Evolutionary conservation across 2,329 filamentous ascomycete genomes (phyloP).

Genomic region (Tolypocladium inflatum): DNA sequence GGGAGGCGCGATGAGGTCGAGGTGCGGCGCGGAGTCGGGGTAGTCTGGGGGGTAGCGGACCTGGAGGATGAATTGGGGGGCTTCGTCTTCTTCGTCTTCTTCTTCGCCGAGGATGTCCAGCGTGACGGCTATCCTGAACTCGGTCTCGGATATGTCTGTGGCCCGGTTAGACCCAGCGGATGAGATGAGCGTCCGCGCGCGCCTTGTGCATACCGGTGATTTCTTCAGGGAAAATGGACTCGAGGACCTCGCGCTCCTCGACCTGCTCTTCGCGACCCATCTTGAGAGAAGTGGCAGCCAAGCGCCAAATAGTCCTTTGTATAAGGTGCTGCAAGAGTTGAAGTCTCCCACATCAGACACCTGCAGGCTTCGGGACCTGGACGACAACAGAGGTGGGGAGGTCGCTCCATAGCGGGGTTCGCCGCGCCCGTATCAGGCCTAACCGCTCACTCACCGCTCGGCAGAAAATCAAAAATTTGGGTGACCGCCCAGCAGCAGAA

Average conservation of each 20-base stretch:
- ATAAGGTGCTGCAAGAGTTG: background rate
- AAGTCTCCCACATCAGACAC: background rate
- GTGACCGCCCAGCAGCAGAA: background rate
- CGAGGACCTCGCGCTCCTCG: conserved; percentile 94
- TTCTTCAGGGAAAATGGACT: conserved; percentile 96
- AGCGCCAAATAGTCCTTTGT: background rate
- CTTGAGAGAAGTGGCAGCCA: background rate
- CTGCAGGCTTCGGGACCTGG: background rate
- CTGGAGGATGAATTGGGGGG: conserved; percentile 67
- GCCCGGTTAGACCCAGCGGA: background rate
- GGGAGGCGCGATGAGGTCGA: conserved; percentile 68
- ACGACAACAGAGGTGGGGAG: conserved; percentile 8
- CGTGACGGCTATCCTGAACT: conserved; percentile 78
- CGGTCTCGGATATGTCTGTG: conserved; percentile 77
- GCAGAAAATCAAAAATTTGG: conserved; percentile 18
- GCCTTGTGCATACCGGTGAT: conserved; percentile 59
- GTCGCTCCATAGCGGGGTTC: conserved; percentile 17
- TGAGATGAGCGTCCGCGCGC: background rate
- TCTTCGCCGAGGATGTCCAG: conserved; percentile 67
- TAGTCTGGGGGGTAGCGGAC: conserved; percentile 87
- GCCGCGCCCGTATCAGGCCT: conserved; percentile 9
- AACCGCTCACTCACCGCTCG: conserved; percentile 23
- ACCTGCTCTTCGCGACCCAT: conserved; percentile 80
- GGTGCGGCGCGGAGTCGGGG: conserved; percentile 74
- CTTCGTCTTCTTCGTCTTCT: conserved; percentile 50